Conservation (phyloP, 129 eudicot species). For the Daucus carota region DNA sequence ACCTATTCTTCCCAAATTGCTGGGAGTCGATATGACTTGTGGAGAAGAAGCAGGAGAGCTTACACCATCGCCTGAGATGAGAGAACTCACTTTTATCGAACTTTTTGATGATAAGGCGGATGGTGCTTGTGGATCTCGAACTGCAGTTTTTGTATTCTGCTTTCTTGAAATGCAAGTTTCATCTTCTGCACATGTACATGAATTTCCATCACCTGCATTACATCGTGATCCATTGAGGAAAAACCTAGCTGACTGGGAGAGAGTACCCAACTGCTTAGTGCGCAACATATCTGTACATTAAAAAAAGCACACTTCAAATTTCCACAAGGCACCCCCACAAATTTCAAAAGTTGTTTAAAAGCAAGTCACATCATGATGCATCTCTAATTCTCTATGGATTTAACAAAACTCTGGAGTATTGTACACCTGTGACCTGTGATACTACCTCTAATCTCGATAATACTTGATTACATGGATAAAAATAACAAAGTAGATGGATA, state of each 20-base stretch:
- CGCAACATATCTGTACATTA: slow-evolving; percentile 72
- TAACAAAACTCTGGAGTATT: no score
- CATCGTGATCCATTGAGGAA: slow-evolving; percentile 82
- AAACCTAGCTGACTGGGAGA: slow-evolving; percentile 82
- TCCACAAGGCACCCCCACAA: slow-evolving; percentile 8
- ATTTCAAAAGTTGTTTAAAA: not conserved
- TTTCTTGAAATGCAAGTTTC: slow-evolving; percentile 70
- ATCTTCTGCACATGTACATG: slow-evolving; percentile 89
- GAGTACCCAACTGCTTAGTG: slow-evolving; percentile 76
- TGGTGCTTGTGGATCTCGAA: slow-evolving; percentile 35
- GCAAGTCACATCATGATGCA: not conserved
- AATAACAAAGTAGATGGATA: not conserved
- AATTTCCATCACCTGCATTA: slow-evolving; percentile 74
- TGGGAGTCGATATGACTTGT: slow-evolving; percentile 27
- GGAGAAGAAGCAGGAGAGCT: slow-evolving; percentile 29
- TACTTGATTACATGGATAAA: not conserved
- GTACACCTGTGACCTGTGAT: no score
- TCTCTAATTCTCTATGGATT: not conserved
- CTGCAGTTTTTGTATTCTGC: slow-evolving; percentile 32
- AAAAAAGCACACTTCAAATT: not conserved
- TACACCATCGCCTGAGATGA: slow-evolving; percentile 25
- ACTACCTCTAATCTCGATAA: no score
- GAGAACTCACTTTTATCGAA: slow-evolving; percentile 22
- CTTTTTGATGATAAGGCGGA: slow-evolving; percentile 41
- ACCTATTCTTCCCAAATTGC: slow-evolving; percentile 24